A percentile compares a stretch with the other conserved stretches of the same genome.
Evolutionary conservation across 495 filamentous ascomycete genomes (phyloP).

Genomic region (Penicillium dipodomyicola): DNA sequence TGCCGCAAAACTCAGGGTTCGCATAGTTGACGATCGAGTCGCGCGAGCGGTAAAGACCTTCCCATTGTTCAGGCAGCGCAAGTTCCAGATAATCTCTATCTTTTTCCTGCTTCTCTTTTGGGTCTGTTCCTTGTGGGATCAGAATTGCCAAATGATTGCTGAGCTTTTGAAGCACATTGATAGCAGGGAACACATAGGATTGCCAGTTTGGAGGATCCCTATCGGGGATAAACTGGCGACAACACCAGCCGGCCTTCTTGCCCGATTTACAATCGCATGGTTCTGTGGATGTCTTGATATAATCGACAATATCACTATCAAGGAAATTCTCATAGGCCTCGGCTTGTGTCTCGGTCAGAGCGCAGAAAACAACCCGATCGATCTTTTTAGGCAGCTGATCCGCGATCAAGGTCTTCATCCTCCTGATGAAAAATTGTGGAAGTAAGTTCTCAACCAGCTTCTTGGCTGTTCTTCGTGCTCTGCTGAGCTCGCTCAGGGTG

Average conservation of each 20-base stretch:
- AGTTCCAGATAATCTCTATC: slow-evolving; percentile 75
- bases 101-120: slow-evolving; percentile 73
- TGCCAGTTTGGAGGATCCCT: slow-evolving; percentile 62
- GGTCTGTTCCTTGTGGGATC: slow-evolving; percentile 67
- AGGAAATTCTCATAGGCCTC: slow-evolving; percentile 84
- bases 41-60: slow-evolving; percentile 67
- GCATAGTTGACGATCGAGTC: slow-evolving; percentile 80
- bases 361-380: slow-evolving; percentile 93
- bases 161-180: slow-evolving; percentile 78
- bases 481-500: slow-evolving; percentile 77
- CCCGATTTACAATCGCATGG: slow-evolving; percentile 67
- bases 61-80: slow-evolving; percentile 74
- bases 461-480: slow-evolving; percentile 77
- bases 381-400: slow-evolving; percentile 95
- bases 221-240: slow-evolving; percentile 56
- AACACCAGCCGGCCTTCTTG: slow-evolving; percentile 81
- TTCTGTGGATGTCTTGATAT: slow-evolving; percentile 65
- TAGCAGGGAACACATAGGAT: slow-evolving; percentile 78
- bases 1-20: slow-evolving; percentile 92
- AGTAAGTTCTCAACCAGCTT: slow-evolving; percentile 85
- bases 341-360: slow-evolving; percentile 75
- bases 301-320: slow-evolving; percentile 64
- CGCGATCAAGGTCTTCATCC: slow-evolving; percentile 91
- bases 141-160: slow-evolving; percentile 90
- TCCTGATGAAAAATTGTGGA: slow-evolving; percentile 85